Conservation (phyloP, 1,139 yeast species). For the Pichia sp. region DNA sequence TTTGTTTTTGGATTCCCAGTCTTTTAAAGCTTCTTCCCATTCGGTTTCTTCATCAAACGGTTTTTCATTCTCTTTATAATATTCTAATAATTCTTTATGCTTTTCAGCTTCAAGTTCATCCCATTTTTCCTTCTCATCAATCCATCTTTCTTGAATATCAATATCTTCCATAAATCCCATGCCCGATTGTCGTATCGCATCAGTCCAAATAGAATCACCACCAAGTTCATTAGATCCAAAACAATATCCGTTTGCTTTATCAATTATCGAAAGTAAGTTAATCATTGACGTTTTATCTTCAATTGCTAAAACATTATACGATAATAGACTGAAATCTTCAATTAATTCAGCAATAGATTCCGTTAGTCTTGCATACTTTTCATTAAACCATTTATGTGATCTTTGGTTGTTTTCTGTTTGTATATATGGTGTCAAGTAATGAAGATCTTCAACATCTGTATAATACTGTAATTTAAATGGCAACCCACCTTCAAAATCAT, state of each 20-base stretch:
- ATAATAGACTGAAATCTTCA: conserved; percentile 79
- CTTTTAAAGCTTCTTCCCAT: conserved; percentile 60
- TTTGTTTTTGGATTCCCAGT: conserved; percentile 49
- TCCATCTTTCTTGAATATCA: conserved; percentile 94
- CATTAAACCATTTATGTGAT: conserved; percentile 24
- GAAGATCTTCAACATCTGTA: conserved; percentile 84
- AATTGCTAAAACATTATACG: conserved; percentile 82
- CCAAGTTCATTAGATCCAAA: conserved; percentile 91
- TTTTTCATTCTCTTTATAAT: conserved; percentile 16
- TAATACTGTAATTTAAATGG: conserved; percentile 80
- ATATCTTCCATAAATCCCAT: conserved; percentile 43
- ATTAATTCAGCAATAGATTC: conserved; percentile 77
- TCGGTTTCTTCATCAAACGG: conserved; percentile 54
- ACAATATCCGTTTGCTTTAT: conserved; percentile 87
- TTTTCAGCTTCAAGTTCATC: conserved; percentile 56
- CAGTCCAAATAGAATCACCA: conserved; percentile 95
- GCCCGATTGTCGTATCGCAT: conserved; percentile 67
- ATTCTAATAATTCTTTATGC: conserved; percentile 31
- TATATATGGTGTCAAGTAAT: conserved; percentile 59
- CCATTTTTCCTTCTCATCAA: conserved; percentile 71
- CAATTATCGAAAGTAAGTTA: conserved; percentile 64
- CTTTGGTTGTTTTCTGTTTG: conserved; percentile 53
- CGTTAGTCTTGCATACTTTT: conserved; percentile 60
- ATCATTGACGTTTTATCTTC: conserved; percentile 94
- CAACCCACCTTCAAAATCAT: conserved; percentile 31